Conservation (phyloP, 139 green algal genomes). For the Coccomyxa sp. region DNA sequence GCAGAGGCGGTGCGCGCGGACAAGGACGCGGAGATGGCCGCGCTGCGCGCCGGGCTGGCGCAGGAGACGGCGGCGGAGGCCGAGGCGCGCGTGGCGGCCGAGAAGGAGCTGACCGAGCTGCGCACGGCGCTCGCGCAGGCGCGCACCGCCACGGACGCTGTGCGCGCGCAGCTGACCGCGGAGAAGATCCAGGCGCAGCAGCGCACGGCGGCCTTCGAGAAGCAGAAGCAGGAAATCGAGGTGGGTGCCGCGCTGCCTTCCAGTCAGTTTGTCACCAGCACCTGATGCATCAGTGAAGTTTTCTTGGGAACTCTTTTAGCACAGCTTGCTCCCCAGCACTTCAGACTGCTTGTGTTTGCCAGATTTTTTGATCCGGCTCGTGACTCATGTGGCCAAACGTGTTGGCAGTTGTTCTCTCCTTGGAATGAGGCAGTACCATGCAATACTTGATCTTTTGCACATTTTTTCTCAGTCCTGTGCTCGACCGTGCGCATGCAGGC, state of each 20-base stretch:
- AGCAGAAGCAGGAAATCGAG: conserved; percentile 25
- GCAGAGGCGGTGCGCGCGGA: neutral
- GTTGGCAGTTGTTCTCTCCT: no score
- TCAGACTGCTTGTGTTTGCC: no score
- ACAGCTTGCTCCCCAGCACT: no score
- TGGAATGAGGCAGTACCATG: no score
- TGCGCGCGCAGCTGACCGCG: conserved; percentile 59
- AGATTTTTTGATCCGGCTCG: no score
- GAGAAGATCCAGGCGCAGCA: conserved; percentile 52
- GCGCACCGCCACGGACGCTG: conserved; percentile 19
- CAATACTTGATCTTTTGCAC: no score
- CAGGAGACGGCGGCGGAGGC: neutral
- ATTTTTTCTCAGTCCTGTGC: no score
- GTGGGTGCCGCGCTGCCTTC: neutral
- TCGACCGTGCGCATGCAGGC: conserved; percentile 2
- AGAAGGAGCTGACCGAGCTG: conserved; percentile 9
- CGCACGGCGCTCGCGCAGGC: neutral
- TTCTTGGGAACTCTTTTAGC: no score
- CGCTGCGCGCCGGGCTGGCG: neutral
- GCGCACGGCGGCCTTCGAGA: conserved; percentile 16
- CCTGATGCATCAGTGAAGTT: no score
- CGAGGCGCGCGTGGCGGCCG: neutral
- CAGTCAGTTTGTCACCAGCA: no score
- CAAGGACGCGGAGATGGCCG: conserved; percentile 24
- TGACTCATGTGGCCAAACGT: no score